Evolutionary conservation across 208 protist species (phyloP), one percentile per base, ranked within the genome.

Genomic region (Trypanosoma boissoni): DNA sequence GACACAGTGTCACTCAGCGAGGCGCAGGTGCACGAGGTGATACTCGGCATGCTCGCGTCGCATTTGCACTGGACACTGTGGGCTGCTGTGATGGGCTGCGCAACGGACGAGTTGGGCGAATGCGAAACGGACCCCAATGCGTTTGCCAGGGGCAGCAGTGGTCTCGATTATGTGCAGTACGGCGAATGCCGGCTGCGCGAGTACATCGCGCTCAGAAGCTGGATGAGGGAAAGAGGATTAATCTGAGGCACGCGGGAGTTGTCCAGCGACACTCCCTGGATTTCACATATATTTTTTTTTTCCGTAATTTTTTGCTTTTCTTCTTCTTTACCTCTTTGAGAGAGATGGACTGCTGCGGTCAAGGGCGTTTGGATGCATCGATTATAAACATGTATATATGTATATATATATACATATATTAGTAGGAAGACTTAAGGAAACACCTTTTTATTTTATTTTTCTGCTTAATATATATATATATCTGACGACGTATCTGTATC

Each of bases 21-120:
- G 26, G 74, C 74, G 31, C 79, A 89, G 60, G 56, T 92, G 20
- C 58, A 46, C 4, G 79, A 92, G 52, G 65, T 88, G 48, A 74
- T 92, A 41, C 75, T 93, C 14, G 86, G 86, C 50, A 93, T 88
- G 67, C 72, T 93, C 52, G 74, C 69, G 28, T 77, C 83, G 24
- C 82, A 93, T 51, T 58, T 93, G 27, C 69, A 78, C 64, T 93
- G 86, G 83, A 73, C 83, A 4, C 57, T 91, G 41, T 93, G 86
- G 83, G 76, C 83, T 24, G 78, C 88, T 32, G 80, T 83, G 42
- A 74, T 93, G 74, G 82, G 64, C 26, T 86, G 68, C 56, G 75
- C 85, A 48, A 68, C 72, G 0, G 80, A 92, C 45, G 64, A 68
- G 52, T 58, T 50, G 29, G 59, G 28, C 2, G 59, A 65, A 24